Evolutionary conservation across 2,329 filamentous ascomycete species (phyloP).

Genomic region (Sordariomycetes sp.): DNA sequence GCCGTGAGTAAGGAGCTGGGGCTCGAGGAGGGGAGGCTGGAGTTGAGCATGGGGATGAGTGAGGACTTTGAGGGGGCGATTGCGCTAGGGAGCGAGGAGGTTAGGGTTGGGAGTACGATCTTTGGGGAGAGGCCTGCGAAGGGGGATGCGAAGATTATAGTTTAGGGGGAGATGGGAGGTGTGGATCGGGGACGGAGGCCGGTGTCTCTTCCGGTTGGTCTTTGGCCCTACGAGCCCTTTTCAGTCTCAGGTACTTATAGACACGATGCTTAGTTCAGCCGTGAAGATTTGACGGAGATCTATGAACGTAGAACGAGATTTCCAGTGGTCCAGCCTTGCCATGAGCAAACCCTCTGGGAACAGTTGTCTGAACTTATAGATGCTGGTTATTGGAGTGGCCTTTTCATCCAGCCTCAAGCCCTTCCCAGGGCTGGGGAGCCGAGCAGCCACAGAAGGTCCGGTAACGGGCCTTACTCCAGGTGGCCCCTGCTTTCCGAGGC

Average conservation of each 20-base stretch:
- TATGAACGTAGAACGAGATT: no score
- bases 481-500: no score
- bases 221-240: background rate
- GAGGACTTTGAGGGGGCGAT: slow-evolving; percentile 89
- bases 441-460: no score
- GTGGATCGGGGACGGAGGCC: background rate
- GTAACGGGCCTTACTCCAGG: no score
- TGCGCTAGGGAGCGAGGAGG: slow-evolving; percentile 70
- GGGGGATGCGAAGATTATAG: slow-evolving; percentile 59
- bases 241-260: background rate
- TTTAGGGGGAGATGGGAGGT: slow-evolving; percentile 13
- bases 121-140: slow-evolving; percentile 75
- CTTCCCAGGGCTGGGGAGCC: no score
- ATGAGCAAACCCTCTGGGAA: no score
- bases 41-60: slow-evolving; percentile 98
- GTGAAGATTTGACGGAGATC: no score
- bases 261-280: no score
- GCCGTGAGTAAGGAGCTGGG: slow-evolving; percentile 42
- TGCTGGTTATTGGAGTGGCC: no score
- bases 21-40: slow-evolving; percentile 41
- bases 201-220: background rate
- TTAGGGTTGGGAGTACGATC: slow-evolving; percentile 85
- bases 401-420: no score
- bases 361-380: no score
- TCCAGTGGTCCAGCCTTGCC: no score